Evolutionary conservation across 1,284 basidiomycete species (phyloP).

Genomic region (Ganoderma multipileum): DNA sequence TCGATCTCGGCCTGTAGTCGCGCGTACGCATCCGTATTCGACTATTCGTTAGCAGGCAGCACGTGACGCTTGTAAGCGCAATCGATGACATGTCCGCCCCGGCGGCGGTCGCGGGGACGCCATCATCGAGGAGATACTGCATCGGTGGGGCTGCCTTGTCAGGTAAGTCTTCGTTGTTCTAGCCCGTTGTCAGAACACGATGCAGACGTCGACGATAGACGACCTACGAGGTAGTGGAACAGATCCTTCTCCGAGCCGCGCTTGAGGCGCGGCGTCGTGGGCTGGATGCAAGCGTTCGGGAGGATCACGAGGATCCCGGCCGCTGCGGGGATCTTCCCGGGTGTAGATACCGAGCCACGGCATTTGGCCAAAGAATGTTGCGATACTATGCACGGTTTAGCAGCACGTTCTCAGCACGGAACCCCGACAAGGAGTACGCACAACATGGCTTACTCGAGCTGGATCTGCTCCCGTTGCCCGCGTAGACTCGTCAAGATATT

Average conservation of each 20-base stretch:
- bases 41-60: conserved; percentile 31
- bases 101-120: conserved; percentile 29
- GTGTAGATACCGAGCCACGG: conserved; percentile 2
- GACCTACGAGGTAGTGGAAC: conserved; percentile 31
- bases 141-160: conserved; percentile 18
- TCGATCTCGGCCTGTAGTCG: conserved; percentile 40
- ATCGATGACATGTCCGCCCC: conserved; percentile 43
- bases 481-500: too few relatives aligned
- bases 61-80: conserved; percentile 32
- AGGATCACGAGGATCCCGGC: conserved; percentile 15
- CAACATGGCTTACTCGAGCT: conserved; percentile 1
- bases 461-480: too few relatives aligned
- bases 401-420: background rate
- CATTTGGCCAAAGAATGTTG: conserved; percentile 1
- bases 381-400: background rate
- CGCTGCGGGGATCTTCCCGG: conserved; percentile 7
- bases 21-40: conserved; percentile 30
- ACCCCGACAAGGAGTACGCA: background rate
- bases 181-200: too few relatives aligned
- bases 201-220: background rate
- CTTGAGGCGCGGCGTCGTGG: conserved; percentile 16
- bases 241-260: conserved; percentile 30
- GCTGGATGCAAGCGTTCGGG: conserved; percentile 9
- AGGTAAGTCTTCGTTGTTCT: conserved; percentile 33
- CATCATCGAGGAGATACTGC: conserved; percentile 27